phyloP scores from a whole-genome alignment of 768 basidiomycete species.

The Collybiopsis luxurians region DNA sequence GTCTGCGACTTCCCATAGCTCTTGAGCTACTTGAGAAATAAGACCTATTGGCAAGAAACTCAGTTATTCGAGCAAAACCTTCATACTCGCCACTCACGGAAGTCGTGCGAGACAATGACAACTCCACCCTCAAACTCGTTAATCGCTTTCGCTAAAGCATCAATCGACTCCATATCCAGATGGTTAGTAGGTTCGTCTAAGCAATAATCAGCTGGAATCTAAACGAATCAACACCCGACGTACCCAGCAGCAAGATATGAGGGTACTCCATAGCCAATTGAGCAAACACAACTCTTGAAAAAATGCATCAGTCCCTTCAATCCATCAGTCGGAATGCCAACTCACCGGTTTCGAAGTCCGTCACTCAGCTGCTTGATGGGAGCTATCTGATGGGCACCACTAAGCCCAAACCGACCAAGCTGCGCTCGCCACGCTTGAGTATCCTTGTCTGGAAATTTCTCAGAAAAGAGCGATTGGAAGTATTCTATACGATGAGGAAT shows the following conservation, averaged over 20 bases:
- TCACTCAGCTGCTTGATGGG: conserved; percentile 95
- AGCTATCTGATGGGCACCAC: conserved; percentile 89
- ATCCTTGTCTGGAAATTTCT: conserved; percentile 95
- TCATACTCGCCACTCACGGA: conserved; percentile 69
- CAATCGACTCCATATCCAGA: conserved; percentile 97
- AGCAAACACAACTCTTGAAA: conserved; percentile 83
- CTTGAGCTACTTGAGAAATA: conserved; percentile 96
- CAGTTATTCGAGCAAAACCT: conserved; percentile 6
- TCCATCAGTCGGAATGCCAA: conserved; percentile 6
- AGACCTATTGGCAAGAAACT: conserved; percentile 68
- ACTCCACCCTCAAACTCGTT: conserved; percentile 98
- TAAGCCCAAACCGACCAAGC: conserved; percentile 93
- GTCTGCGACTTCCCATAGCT: conserved; percentile 98
- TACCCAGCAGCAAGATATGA: conserved; percentile 85
- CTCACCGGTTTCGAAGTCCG: conserved; percentile 90
- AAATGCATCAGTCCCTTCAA: neutral
- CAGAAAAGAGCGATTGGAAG: conserved; percentile 75
- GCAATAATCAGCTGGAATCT: conserved; percentile 11
- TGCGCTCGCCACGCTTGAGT: conserved; percentile 90
- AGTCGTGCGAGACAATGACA: conserved; percentile 99
- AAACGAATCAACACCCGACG: conserved; percentile 16
- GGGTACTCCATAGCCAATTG: conserved; percentile 98
- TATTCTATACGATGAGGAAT: conserved; percentile 61
- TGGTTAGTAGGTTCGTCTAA: conserved; percentile 95
- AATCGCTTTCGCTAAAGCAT: conserved; percentile 92